Percentiles rank a stretch among this genome's conserved stretches.
These are phyloP conservation scores for Lachancea mirantina DNA, from an alignment of 805 yeast genomes.

Conservation along the genomic window DNA sequence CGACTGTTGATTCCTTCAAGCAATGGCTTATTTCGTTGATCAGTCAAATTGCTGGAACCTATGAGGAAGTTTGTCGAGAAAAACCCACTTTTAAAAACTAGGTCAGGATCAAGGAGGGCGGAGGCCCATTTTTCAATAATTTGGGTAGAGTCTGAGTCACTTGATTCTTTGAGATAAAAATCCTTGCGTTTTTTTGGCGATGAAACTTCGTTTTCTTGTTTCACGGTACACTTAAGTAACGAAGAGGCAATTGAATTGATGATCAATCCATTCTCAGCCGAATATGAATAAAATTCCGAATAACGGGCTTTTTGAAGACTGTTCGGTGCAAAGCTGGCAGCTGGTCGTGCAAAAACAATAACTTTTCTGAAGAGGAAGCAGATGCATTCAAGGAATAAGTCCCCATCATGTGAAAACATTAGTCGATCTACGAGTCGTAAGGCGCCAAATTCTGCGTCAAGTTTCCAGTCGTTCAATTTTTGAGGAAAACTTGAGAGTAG, in stretches of 20 bases:
- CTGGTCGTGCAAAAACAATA: slow-evolving; percentile 13
- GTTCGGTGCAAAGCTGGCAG: slow-evolving; percentile 7
- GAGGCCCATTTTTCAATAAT: slow-evolving; percentile 38
- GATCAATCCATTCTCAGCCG: no score
- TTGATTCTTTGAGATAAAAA: slow-evolving; percentile 19
- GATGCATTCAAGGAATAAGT: slow-evolving; percentile 20
- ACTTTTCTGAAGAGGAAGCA: slow-evolving; percentile 32
- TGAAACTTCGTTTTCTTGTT: no score
- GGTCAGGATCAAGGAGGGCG: slow-evolving; percentile 27
- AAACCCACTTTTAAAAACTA: slow-evolving; percentile 7
- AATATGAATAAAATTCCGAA: no score
- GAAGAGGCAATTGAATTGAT: slow-evolving; percentile 21
- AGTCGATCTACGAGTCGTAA: slow-evolving; percentile 33
- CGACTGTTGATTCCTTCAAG: background rate
- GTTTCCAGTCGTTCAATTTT: slow-evolving; percentile 17
- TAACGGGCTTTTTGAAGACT: no score
- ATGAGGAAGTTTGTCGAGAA: slow-evolving; percentile 16
- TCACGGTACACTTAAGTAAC: slow-evolving; percentile 16
- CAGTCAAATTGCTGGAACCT: slow-evolving; percentile 10
- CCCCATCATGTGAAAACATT: slow-evolving; percentile 26
- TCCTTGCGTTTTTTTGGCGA: slow-evolving; percentile 12
- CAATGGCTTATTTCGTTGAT: background rate
- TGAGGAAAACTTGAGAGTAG: slow-evolving; percentile 16
- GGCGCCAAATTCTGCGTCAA: slow-evolving; percentile 31
- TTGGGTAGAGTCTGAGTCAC: slow-evolving; percentile 24